phyloP scores from a whole-genome alignment of 2,329 filamentous ascomycete genomes.

The Juglanconis oblonga region DNA sequence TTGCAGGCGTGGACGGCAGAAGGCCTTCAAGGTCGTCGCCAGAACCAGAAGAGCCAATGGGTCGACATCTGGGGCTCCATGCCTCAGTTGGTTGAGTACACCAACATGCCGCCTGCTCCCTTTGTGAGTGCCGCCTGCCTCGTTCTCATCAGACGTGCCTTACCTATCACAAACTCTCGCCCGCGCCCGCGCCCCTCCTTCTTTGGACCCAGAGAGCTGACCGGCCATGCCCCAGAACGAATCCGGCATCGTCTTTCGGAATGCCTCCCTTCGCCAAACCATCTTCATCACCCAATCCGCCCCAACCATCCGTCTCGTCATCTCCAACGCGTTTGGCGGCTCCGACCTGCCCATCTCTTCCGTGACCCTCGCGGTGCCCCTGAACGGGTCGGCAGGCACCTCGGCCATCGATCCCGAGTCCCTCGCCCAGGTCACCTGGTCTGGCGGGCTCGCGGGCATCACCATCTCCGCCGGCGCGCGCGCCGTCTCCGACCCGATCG shows the following conservation, averaged over 20 bases:
- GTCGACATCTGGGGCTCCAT: slow-evolving; percentile 60
- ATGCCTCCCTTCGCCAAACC: slow-evolving; percentile 62
- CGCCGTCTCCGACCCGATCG: slow-evolving; percentile 57
- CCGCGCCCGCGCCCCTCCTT: background rate
- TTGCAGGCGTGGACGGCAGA: slow-evolving; percentile 11
- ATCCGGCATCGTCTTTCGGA: slow-evolving; percentile 49
- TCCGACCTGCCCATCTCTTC: slow-evolving; percentile 56
- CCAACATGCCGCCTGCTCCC: slow-evolving; percentile 54
- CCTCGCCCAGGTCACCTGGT: slow-evolving; percentile 52
- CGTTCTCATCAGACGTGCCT: background rate
- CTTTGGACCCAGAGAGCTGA: slow-evolving; percentile 14
- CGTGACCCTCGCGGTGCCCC: slow-evolving; percentile 52
- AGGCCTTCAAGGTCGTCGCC: background rate
- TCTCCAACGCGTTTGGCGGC: slow-evolving; percentile 60
- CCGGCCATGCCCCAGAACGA: slow-evolving; percentile 40
- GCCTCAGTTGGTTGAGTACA: slow-evolving; percentile 59
- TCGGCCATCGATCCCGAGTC: slow-evolving; percentile 45
- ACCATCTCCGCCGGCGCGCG: slow-evolving; percentile 53
- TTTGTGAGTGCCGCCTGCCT: slow-evolving; percentile 40
- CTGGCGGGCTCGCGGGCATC: slow-evolving; percentile 43
- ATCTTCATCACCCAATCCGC: slow-evolving; percentile 53
- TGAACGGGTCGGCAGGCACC: slow-evolving; percentile 46
- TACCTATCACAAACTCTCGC: too few relatives aligned
- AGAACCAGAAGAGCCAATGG: slow-evolving; percentile 45
- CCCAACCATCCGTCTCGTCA: slow-evolving; percentile 52